Evolutionary conservation across 345 rosid genomes (phyloP), one percentile per base, ranked within the genome.

Genomic region (Gynandropsis gynandra): DNA sequence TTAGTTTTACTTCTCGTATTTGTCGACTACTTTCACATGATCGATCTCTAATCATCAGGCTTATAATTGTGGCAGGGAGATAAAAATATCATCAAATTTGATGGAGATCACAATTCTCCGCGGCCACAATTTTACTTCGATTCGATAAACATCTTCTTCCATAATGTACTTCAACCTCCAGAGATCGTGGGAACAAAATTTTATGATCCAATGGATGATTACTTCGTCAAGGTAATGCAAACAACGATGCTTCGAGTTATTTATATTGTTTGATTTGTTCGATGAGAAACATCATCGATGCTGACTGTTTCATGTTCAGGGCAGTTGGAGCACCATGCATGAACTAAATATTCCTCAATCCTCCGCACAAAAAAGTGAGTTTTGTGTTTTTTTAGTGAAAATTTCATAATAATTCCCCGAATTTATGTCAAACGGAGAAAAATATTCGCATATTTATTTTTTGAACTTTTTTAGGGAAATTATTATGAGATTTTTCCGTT

Each of bases 71-170:
- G 65, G 58, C 78, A 90, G 98, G 98, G 98, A 29, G 96, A 90
- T 80, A 92, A 92, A 79, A 92, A 92, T 63, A 78, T 92, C 43
- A 87, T 92, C 72, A 92, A 87, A 61, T 92, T 92, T 63, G 95
- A 87, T 58, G 98, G 98, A 74, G 98, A 92, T 64, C 98, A 92
- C 74, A 92, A 92, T 64, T 87, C 98, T 35, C 89, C 85, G 16
- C 89, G 98, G 20, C 98, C 98, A 21, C 98, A 69, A 19, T 92
- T 92, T 54, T 92, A 92, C 73, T 92, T 87, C 64, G 96, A 92
- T 74, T 92, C 98, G 5, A 64, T 87, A 59, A 87, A 87, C 62
- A 92, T 92, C 8, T 92, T 92, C 66, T 92, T 92, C 76, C 92
- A 84, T 71, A 92, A 92, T 62, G 96, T 92, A 48, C 71, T 92